Percentiles rank a stretch among this genome's conserved stretches.
Evolutionary conservation across 352 stramenopile species (phyloP).

Genomic region (Hyaloperonospora brassicae): DNA sequence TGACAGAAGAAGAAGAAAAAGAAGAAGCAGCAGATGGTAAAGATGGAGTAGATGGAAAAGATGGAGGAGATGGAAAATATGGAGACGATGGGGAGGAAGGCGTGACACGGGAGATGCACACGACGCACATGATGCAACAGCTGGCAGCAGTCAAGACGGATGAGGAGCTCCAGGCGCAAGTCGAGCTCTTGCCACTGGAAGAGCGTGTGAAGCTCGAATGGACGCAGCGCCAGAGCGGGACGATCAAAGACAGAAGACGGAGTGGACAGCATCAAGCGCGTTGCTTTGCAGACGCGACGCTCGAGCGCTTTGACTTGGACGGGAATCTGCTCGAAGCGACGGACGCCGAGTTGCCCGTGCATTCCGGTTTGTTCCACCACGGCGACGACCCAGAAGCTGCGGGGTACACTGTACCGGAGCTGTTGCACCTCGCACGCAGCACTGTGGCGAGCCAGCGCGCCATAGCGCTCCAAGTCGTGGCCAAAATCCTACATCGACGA

Average conservation of each 20-base stretch:
- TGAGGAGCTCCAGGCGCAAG: constrained; percentile 42
- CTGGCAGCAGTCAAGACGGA: constrained; percentile 54
- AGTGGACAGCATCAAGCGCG: constrained; percentile 8
- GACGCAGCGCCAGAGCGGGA: constrained; percentile 33
- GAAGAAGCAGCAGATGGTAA: neutral
- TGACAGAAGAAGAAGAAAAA: constrained; percentile 7
- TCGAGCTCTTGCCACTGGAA: constrained; percentile 42
- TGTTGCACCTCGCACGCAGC: constrained; percentile 62
- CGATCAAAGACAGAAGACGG: constrained; percentile 10
- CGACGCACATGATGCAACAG: constrained; percentile 27
- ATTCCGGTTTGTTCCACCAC: constrained; percentile 76
- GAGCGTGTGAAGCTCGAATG: constrained; percentile 73
- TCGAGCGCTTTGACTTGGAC: constrained; percentile 66
- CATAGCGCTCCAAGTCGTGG: constrained; percentile 52
- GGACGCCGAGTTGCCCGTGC: constrained; percentile 21
- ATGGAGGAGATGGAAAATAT: no score
- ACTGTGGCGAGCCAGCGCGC: constrained; percentile 63
- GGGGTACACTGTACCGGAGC: constrained; percentile 67
- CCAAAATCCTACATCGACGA: constrained; percentile 50
- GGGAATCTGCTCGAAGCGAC: constrained; percentile 28
- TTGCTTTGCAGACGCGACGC: constrained; percentile 21
- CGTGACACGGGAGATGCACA: no score
- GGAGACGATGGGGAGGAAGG: no score
- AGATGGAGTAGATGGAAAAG: constrained; percentile 12
- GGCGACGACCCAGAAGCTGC: constrained; percentile 60